Percentiles rank a stretch among this genome's conserved stretches.
These are phyloP conservation scores for Puccinia hordei DNA, from an alignment of 1,284 basidiomycete genomes.

Conservation along the genomic window DNA sequence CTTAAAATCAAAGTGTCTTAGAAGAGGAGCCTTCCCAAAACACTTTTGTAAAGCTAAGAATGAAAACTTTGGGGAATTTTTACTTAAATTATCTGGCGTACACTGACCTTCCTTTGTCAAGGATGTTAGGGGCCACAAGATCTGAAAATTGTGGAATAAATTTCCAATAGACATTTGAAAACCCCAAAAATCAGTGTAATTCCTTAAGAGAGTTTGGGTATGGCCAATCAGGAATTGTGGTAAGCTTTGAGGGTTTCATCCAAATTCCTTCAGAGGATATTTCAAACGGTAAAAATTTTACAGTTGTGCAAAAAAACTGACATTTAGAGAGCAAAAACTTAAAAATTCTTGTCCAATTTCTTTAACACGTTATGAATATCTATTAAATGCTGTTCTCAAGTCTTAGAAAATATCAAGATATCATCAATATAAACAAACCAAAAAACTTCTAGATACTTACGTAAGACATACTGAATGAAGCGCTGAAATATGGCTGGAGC, in stretches of 20 bases:
- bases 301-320: constrained; percentile 25
- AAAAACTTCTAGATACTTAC: constrained; percentile 35
- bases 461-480: constrained; percentile 26
- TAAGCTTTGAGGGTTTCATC: constrained; percentile 10
- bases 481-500: constrained; percentile 31
- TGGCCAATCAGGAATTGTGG: constrained; percentile 29
- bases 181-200: constrained; percentile 18
- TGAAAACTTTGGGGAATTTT: not conserved
- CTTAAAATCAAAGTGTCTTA: too few relatives aligned
- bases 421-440: constrained; percentile 38
- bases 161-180: constrained; percentile 23
- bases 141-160: constrained; percentile 36
- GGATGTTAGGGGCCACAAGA: too few relatives aligned
- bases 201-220: not conserved
- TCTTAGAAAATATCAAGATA: constrained; percentile 35
- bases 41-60: not conserved
- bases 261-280: constrained; percentile 9
- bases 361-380: not conserved
- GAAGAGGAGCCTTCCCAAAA: not conserved
- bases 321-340: constrained; percentile 19
- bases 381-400: not conserved
- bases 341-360: not conserved
- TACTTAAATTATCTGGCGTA: not conserved
- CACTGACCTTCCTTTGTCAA: not conserved
- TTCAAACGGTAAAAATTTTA: constrained; percentile 24